Base-by-base conservation (phyloP, 1,284 basidiomycete species). In the Earliella scabrosa region DNA sequence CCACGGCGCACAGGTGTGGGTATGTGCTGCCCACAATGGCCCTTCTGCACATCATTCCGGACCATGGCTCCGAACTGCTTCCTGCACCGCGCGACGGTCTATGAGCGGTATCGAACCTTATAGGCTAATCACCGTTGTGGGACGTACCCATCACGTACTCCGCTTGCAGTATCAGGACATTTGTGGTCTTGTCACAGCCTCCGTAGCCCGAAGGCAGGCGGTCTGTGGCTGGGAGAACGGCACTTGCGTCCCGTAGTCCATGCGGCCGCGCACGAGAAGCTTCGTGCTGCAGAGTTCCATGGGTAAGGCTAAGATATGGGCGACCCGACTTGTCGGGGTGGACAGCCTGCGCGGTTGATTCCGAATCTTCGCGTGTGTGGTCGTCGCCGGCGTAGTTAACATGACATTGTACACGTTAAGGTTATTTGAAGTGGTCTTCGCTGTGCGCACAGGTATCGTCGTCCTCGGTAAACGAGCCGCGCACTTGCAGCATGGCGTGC, bases 91-190 rank as follows among this genome's bases (percentile, higher is more conserved):
- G 46, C 26, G 8, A 40, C 47, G 45, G 38, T 38, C 50, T 26
- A 43, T 36, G 34, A 43, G 51, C 43, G 57, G 49, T 38, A 36
- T 53, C 34, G 45, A 54, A 56, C 48, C 45, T 31, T 54, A 52
- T 56, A 59, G 48, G 54, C 49, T 61, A 56, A 49, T 52, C 29
- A 43, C 13, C 23, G 24, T 40, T 20, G 26, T 16, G n/a, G 32
- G 36, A 59, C 59, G 56, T 61, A 50, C 39, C 47, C 53, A 61
- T 58, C 56, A 61, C 59, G 56, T 61, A 61, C 56, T 50, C 9
- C 18, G 31, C 21, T 18, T 36, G 21, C 43, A 35, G 20, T n/a
- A 27, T 35, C 41, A 38, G 31, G 32, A 23, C 32, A 13, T 16
- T n/a, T 9, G 29, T 31, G 29, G 29, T 7, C 21, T 16, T 23